phyloP scores from a whole-genome alignment of 805 yeast species.

The Pichia nanzhaoensis region DNA sequence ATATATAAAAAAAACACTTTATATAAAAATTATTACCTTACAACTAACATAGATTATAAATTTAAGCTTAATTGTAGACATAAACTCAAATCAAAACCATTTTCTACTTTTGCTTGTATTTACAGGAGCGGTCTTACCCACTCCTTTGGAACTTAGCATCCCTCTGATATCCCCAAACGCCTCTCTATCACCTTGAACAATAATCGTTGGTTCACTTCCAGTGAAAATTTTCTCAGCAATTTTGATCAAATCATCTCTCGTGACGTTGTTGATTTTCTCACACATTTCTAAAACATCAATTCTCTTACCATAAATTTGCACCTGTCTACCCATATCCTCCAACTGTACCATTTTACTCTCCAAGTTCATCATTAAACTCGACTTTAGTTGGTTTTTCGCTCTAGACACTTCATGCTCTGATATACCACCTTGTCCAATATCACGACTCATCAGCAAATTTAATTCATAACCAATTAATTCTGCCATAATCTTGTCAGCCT shows the following conservation, averaged over 20 bases:
- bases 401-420: conserved; percentile 69
- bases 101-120: conserved; percentile 5
- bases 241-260: conserved; percentile 58
- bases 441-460: conserved; percentile 36
- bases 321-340: conserved; percentile 93
- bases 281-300: conserved; percentile 80
- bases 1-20: background rate
- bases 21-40: background rate
- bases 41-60: background rate
- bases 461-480: conserved; percentile 70
- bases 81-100: conserved; percentile 6
- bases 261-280: conserved; percentile 58
- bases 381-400: conserved; percentile 87
- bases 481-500: conserved; percentile 77
- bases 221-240: conserved; percentile 74
- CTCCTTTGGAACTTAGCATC: conserved; percentile 61
- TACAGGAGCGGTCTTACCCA: conserved; percentile 39
- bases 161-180: conserved; percentile 77
- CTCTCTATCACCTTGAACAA: conserved; percentile 82
- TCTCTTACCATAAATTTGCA: conserved; percentile 73
- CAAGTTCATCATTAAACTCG: conserved; percentile 84
- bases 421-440: conserved; percentile 51
- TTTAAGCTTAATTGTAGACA: background rate
- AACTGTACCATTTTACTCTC: conserved; percentile 91
- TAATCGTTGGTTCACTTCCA: conserved; percentile 73